A percentile compares a stretch with the other conserved stretches of the same genome.
Evolutionary conservation across 169 alveolate species (phyloP).

Genomic region (Eimeria praecox): DNA sequence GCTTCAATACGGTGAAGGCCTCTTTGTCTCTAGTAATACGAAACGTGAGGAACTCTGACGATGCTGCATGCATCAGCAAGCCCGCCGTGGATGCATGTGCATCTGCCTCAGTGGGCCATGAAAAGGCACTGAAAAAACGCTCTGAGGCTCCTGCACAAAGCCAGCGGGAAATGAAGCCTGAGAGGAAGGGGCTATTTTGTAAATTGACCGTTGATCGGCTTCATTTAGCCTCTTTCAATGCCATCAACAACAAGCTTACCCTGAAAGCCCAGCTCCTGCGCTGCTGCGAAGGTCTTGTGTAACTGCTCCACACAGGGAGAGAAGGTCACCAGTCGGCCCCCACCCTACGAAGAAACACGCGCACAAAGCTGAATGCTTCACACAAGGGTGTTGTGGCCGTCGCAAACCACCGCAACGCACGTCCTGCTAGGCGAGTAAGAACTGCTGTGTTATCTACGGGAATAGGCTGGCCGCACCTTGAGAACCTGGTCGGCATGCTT

Average conservation of each 20-base stretch:
- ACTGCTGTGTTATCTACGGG: neutral
- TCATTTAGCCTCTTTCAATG: neutral
- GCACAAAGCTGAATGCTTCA: neutral
- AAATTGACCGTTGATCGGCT: neutral
- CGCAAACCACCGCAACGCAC: neutral
- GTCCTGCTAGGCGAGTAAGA: too few species aligned
- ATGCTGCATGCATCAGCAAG: neutral
- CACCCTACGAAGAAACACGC: conserved; percentile 63
- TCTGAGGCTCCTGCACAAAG: neutral
- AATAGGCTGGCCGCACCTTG: conserved; percentile 14
- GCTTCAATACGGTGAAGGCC: neutral
- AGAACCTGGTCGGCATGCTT: conserved; percentile 87
- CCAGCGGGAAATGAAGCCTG: neutral
- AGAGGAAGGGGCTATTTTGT: neutral
- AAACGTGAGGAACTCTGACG: neutral
- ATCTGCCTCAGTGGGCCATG: neutral
- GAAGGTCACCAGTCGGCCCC: conserved; percentile 89
- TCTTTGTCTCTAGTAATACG: neutral
- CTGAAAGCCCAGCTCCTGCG: conserved; percentile 70
- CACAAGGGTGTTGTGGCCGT: neutral
- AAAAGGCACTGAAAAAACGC: neutral
- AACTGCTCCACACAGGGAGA: conserved; percentile 93
- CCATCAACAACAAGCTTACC: neutral
- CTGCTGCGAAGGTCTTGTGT: conserved; percentile 81
- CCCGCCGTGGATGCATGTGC: neutral